These are phyloP conservation scores for Fusarium sp. DNA, from an alignment of 2,329 filamentous ascomycete genomes.

Conservation along the genomic window DNA sequence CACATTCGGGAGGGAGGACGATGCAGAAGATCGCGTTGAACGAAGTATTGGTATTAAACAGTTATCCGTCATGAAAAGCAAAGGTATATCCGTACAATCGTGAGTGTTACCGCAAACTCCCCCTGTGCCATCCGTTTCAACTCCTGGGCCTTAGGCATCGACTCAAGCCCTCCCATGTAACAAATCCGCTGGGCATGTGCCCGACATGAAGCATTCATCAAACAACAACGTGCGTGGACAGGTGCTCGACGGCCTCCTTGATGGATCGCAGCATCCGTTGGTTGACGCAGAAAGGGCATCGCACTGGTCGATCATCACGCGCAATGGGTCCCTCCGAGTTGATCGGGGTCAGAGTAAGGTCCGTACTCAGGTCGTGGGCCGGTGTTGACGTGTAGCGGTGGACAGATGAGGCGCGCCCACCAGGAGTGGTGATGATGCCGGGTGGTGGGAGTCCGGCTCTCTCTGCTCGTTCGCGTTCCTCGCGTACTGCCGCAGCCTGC, in stretches of 20 bases:
- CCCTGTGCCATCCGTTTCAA: constrained; percentile 16
- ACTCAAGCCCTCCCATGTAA: background rate
- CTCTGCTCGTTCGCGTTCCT: constrained; percentile 63
- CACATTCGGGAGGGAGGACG: background rate
- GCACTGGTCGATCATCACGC: constrained; percentile 60
- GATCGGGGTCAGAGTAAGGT: constrained; percentile 67
- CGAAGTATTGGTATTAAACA: constrained; percentile 4
- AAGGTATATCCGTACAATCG: constrained; percentile 1
- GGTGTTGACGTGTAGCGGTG: constrained; percentile 50
- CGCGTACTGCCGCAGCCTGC: constrained; percentile 65
- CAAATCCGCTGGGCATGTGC: background rate
- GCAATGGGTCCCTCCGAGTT: constrained; percentile 61
- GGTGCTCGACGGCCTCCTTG: constrained; percentile 71
- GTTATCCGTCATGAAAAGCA: background rate
- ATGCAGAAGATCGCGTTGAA: background rate
- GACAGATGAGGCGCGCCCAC: constrained; percentile 45
- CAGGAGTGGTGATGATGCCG: constrained; percentile 50
- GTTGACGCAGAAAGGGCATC: constrained; percentile 72
- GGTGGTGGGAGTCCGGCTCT: constrained; percentile 47
- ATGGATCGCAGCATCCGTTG: constrained; percentile 70
- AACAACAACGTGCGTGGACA: constrained; percentile 71
- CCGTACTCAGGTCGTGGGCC: constrained; percentile 50
- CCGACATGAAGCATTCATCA: constrained; percentile 10
- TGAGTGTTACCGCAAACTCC: constrained; percentile 19
- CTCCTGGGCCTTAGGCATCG: constrained; percentile 19